Percentiles rank a stretch among this genome's conserved stretches.
These are phyloP conservation scores for Aspergillus proliferans DNA, from an alignment of 2,329 filamentous ascomycete genomes.

Conservation along the genomic window DNA sequence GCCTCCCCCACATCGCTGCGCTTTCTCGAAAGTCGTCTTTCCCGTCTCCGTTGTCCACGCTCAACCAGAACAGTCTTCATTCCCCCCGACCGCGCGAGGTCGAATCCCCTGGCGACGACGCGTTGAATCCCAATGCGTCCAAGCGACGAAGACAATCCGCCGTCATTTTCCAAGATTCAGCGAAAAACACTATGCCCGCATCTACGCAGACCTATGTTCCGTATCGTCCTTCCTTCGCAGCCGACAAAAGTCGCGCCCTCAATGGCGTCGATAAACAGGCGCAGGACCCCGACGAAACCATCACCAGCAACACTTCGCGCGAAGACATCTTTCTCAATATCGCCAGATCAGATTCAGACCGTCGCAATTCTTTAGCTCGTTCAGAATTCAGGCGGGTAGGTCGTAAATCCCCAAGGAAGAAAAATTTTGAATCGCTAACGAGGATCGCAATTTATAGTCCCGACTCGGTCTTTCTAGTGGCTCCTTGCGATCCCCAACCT, in stretches of 20 bases:
- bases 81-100: constrained; percentile 8
- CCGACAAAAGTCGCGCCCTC: constrained; percentile 19
- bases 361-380: constrained; percentile 31
- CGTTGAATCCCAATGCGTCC: constrained; percentile 22
- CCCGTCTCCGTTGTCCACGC: constrained; percentile 5
- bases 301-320: constrained; percentile 29
- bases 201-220: constrained; percentile 26
- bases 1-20: constrained; percentile 11
- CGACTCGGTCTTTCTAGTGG: constrained; percentile 31
- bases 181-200: constrained; percentile 27
- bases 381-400: constrained; percentile 37
- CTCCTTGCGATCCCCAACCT: constrained; percentile 28
- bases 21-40: constrained; percentile 1
- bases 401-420: background rate
- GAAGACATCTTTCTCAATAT: constrained; percentile 45
- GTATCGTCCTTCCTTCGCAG: constrained; percentile 17
- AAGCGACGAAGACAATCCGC: constrained; percentile 20
- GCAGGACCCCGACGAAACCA: constrained; percentile 25
- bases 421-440: background rate
- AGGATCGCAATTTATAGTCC: constrained; percentile 20
- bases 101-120: constrained; percentile 13
- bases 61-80: constrained; percentile 10
- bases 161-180: constrained; percentile 14
- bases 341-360: constrained; percentile 35
- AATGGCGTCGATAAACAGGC: constrained; percentile 22